A percentile compares a stretch with the other conserved stretches of the same genome.
Evolutionary conservation across 768 basidiomycete genomes (phyloP).

Genomic region (Boletus insuetus): DNA sequence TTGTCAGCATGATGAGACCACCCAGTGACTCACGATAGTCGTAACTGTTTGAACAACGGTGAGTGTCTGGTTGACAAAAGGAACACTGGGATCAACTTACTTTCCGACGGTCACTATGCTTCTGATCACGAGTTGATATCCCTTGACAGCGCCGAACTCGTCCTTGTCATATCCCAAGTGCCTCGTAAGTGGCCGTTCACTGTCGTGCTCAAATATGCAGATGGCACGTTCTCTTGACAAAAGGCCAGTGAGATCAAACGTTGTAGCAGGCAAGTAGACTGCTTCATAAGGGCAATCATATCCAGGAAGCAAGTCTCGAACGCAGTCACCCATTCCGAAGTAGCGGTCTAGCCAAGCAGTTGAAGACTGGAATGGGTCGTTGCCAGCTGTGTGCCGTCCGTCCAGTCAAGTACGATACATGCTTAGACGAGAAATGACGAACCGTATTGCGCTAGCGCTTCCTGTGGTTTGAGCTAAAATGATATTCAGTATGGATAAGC

Average conservation of each 20-base stretch:
- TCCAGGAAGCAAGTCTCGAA: constrained; percentile 61
- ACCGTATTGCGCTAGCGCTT: constrained; percentile 62
- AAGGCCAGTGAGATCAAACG: constrained; percentile 44
- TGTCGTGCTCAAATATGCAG: constrained; percentile 64
- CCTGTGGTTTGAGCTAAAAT: constrained; percentile 53
- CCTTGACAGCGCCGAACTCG: constrained; percentile 61
- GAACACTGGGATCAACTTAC: constrained; percentile 35
- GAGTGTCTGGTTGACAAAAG: neutral
- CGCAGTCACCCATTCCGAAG: constrained; percentile 59
- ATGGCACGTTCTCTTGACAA: constrained; percentile 51
- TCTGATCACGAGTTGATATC: constrained; percentile 55
- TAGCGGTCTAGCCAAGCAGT: constrained; percentile 63
- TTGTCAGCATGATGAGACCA: neutral
- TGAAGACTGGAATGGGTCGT: constrained; percentile 58
- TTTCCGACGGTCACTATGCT: constrained; percentile 63
- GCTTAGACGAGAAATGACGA: neutral
- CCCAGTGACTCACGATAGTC: constrained; percentile 46
- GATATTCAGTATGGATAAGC: neutral
- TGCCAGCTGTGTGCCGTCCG: constrained; percentile 40
- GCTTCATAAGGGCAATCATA: constrained; percentile 69
- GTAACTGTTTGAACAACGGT: constrained; percentile 38
- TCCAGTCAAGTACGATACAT: neutral
- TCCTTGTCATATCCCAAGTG: constrained; percentile 53
- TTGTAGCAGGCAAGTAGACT: constrained; percentile 57
- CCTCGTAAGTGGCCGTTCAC: constrained; percentile 52